These are phyloP conservation scores for Onygena corvina DNA, from an alignment of 2,329 filamentous ascomycete species.

Conservation along the genomic window DNA sequence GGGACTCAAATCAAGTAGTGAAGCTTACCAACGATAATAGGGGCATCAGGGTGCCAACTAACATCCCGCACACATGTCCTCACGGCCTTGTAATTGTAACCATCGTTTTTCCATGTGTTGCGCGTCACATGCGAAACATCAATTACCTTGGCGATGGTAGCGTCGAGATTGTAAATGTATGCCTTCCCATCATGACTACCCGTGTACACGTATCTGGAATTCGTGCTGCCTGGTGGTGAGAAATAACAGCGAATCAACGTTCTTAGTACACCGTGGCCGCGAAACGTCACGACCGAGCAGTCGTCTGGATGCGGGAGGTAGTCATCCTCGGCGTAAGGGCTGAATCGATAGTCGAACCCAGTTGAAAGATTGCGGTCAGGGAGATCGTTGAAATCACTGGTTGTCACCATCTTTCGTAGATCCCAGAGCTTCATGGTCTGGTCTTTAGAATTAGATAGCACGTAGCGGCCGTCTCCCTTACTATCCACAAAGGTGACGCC, in stretches of 20 bases:
- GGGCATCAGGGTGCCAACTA: constrained; percentile 78
- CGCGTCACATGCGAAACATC: constrained; percentile 63
- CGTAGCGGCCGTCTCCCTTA: constrained; percentile 79
- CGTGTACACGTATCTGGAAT: constrained; percentile 85
- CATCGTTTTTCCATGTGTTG: constrained; percentile 45
- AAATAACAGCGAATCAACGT: constrained; percentile 95
- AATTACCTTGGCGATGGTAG: constrained; percentile 63
- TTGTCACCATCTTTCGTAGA: constrained; percentile 73
- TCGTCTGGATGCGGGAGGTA: constrained; percentile 63
- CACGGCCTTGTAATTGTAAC: constrained; percentile 40
- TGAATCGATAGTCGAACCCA: constrained; percentile 52
- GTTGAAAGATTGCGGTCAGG: constrained; percentile 44
- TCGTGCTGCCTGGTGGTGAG: constrained; percentile 70
- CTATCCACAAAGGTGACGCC: constrained; percentile 58
- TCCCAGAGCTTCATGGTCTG: constrained; percentile 98
- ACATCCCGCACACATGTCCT: constrained; percentile 72
- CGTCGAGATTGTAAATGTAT: constrained; percentile 87
- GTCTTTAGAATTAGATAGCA: constrained; percentile 89
- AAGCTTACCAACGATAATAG: constrained; percentile 56
- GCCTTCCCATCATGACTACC: constrained; percentile 83
- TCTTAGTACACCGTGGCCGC: constrained; percentile 75
- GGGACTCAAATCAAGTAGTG: constrained; percentile 4
- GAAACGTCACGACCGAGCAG: constrained; percentile 86
- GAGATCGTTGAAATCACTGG: constrained; percentile 44
- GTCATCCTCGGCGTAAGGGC: constrained; percentile 42